Evolutionary conservation across 2,329 filamentous ascomycete species (phyloP).

Genomic region (Pseudogymnoascus sp.): DNA sequence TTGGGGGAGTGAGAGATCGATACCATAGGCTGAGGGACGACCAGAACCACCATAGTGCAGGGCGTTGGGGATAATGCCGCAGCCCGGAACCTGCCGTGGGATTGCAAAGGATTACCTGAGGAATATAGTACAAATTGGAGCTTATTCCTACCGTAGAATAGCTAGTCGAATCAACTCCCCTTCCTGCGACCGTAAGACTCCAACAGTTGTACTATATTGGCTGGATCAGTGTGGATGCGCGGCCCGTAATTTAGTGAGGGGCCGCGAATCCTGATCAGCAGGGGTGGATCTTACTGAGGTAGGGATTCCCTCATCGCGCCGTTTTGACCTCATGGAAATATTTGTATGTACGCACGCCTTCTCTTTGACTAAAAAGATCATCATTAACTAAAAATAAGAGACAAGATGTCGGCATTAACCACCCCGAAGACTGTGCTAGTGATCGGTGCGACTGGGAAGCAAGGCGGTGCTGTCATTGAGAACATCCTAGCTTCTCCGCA

Average conservation of each 20-base stretch:
- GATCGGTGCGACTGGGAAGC: constrained; percentile 26
- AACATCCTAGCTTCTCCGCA: constrained; percentile 13
- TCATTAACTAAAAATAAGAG: neutral
- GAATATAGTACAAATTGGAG: too few species aligned
- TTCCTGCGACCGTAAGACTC: too few species aligned
- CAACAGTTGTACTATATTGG: neutral
- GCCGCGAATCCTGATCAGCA: neutral
- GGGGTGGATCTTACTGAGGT: neutral
- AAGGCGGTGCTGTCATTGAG: constrained; percentile 24
- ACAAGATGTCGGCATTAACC: neutral
- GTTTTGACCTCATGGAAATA: neutral
- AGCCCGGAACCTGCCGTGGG: too few species aligned
- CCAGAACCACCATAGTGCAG: too few species aligned
- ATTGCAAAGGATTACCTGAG: too few species aligned
- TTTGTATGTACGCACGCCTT: neutral
- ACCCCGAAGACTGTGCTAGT: constrained; percentile 15
- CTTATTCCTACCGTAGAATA: too few species aligned
- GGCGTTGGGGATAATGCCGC: too few species aligned
- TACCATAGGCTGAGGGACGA: neutral
- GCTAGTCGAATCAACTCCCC: neutral
- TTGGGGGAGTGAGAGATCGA: neutral
- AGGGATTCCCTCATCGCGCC: neutral
- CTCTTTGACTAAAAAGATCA: neutral
- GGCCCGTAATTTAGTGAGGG: neutral
- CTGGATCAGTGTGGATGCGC: neutral